Base-by-base conservation (phyloP, 2,329 filamentous ascomycete species). In the Pseudogymnoascus sp. region DNA sequence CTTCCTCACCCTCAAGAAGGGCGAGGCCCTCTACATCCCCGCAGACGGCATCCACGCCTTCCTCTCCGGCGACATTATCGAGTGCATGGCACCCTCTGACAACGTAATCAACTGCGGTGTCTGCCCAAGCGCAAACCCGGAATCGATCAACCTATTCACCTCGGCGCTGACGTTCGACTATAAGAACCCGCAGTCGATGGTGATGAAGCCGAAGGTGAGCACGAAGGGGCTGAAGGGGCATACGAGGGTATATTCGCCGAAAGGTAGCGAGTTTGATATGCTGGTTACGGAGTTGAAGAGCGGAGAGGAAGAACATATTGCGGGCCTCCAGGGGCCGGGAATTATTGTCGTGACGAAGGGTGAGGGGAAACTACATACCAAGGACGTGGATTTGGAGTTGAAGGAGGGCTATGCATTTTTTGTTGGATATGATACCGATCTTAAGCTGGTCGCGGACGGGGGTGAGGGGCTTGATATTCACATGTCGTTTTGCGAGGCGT, bases 21-120 rank as follows among this genome's bases (percentile, higher is more conserved):
- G 89, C 14, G 93, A 98, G 77, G 93, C 93, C 7, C 89, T 98
- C 79, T 98, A 96, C 78, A 83, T 98, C 25, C 90, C 91, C 69
- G 93, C 95, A 6, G 93, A 98, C 73, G 93, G 97, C 72, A 97
- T 98, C 71, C 93, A 98, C 75, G 93, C 93, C 62, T 98, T 98
- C 77, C 79, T 95, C 41, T 90, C 87, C 1, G 90, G 90, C 63
- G 93, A 98, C 73, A 96, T 98, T 69, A 91, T 98, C 74, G 93
- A 98, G 78, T 98, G 93, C 81, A 98, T 98, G 93, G 93, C 93
- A 0, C 89, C 91, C 6, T 96, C 90, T n/a, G 93, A 98, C 82
- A 98, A 98, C 68, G 88, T 92, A 1, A 79, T 92, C 61, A 90
- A 90, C 73, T 85, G 84, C 0, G 89, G 89, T 0, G 90, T 93